phyloP scores from a whole-genome alignment of 306 rosid genomes.

The Pyrus communis region DNA sequence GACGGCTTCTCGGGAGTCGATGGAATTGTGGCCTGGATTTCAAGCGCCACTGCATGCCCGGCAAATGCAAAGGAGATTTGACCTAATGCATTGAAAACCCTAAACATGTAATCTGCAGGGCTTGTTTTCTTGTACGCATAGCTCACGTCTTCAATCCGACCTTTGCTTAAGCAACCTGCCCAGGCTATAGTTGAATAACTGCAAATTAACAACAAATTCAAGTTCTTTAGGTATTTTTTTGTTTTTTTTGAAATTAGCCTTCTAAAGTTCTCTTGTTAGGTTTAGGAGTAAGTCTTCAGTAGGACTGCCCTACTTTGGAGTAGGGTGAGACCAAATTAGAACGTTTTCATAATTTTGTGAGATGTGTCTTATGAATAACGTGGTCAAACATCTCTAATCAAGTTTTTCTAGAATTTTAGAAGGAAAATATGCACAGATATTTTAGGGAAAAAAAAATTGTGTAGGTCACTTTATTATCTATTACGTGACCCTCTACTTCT shows the following conservation, averaged over 20 bases:
- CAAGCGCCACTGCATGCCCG: conserved; percentile 87
- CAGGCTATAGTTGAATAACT: conserved; percentile 92
- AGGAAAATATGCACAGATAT: too few species aligned
- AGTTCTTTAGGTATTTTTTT: not conserved
- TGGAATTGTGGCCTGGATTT: conserved; percentile 95
- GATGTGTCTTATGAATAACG: too few species aligned
- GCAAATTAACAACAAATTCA: conserved; percentile 13
- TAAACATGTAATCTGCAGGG: conserved; percentile 42
- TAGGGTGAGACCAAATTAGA: too few species aligned
- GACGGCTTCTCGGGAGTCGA: conserved; percentile 85
- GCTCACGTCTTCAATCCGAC: conserved; percentile 60
- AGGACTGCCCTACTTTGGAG: too few species aligned
- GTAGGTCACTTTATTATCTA: not conserved
- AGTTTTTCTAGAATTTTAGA: too few species aligned
- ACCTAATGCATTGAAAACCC: conserved; percentile 83
- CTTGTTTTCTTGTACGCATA: conserved; percentile 63
- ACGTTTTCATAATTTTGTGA: too few species aligned
- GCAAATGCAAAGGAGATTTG: conserved; percentile 88
- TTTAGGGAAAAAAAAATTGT: not conserved
- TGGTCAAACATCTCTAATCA: too few species aligned
- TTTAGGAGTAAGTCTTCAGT: not conserved
- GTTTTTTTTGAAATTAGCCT: not conserved
- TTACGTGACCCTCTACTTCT: not conserved
- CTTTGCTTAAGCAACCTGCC: conserved; percentile 68
- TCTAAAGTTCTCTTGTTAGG: not conserved